Evolutionary conservation across 106 monocot genomes (phyloP), one percentile per base, ranked within the genome.

Genomic region (Apostasia shenzhenica): DNA sequence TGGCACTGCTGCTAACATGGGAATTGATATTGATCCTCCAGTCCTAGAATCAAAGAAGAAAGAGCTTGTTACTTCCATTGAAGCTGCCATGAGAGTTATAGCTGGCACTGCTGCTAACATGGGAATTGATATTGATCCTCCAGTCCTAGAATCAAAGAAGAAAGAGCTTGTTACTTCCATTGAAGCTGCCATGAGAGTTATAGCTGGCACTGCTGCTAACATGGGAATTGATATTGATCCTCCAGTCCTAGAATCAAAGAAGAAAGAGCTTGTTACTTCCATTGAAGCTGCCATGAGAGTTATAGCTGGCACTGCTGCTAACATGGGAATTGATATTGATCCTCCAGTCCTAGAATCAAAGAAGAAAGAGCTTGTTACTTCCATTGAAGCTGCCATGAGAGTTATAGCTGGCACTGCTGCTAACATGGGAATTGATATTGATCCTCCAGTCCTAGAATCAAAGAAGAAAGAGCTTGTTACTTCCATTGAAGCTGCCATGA

Each of bases 1-100:
- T n/a, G 97, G 97, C 12, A 97, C 92, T 57, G 92, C 97, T 42
- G 97, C 92, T 48, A 97, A 92, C 66, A 89, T 97, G 97, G 97
- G 97, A 61, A 97, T 97, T 53, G 97, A 87, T 44, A 52, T 97
- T 38, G 89, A 89, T n/a, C 95, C 95, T 8, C 92, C 92, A 7
- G 61, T 97, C 8, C 86, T 97, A 50, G 80, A 89, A 66, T 78
- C 84, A 11, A 89, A 92, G 70, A 76, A 87, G 79, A 92, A 97
- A n/a, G n/a, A n/a, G n/a, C n/a, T n/a, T n/a, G n/a, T n/a, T 49
- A 85, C 80, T 4, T 79, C 48, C 14, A 79, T 92, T 12, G 92
- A 97, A 37, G 87, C 97, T 0, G 92, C 97, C 53, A 97, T 92
- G 92, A 89, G 97, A 69, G 81, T 97, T 6, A 85, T 97, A 51